Evolutionary conservation across 371 early-diverging fungal genomes (phyloP), one percentile per base, ranked within the genome.

Genomic region (Actinomucor elegans): DNA sequence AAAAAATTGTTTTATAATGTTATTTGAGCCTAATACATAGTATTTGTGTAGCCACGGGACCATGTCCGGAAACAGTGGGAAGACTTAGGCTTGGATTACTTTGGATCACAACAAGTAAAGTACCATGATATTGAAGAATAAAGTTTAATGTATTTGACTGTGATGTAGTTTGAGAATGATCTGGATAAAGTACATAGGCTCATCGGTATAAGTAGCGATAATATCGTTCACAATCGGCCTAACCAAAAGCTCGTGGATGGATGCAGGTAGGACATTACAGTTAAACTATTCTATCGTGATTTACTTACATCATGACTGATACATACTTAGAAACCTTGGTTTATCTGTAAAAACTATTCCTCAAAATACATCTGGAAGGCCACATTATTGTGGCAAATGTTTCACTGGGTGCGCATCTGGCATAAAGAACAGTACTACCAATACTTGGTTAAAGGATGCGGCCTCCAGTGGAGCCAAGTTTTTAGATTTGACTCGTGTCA

Each of bases 371-470:
- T 79, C 61, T 3, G 66, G 74, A 5, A 54, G 73, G 5, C 45
- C 61, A 10, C 90, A 91, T 66, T 61, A 74, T 15, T 91, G 91
- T 58, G 85, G 81, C 5, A 81, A 68, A 59, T 91, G 90, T 44
- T 74, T 67, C 28, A 72, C 81, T 35, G 91, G 90, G 14, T 91
- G 90, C 57, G 74, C 77, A 37, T 80, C 80, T 53, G 86, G 83
- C 9, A 79, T 85, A 56, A 91, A 92, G 68, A 86, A 87, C 57
- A 70, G 84, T 3, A 76, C 85, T 2, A 74, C 77, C 55, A 74
- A 81, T 55, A 83, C 88, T 8, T 90, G 75, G 73, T 73, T 90
- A 18, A 60, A 65, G n/a, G 89, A 90, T 57, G 90, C 90, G 24
- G 66, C 75, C 18, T 60, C 71, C 0, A 48, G 73, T 37, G 86